Evolutionary conservation across 2,329 filamentous ascomycete species (phyloP), one percentile per base, ranked within the genome.

Genomic region (Neonectria punicea): DNA sequence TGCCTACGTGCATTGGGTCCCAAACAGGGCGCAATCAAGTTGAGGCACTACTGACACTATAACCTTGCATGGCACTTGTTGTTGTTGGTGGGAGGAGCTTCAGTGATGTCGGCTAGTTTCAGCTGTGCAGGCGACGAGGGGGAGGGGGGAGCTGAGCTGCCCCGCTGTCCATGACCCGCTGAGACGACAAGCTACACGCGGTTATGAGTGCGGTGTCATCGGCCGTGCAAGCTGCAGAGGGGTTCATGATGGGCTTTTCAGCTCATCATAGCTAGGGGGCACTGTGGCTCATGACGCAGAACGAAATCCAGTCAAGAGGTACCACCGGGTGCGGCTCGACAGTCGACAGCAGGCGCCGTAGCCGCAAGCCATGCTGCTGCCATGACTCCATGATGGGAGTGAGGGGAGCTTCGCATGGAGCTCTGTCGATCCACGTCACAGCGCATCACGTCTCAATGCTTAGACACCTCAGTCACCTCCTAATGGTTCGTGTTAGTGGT

Each of bases 341-440:
- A 20, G 36, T n/a, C n/a, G n/a, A n/a, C n/a, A n/a, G n/a, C n/a
- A n/a, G n/a, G n/a, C 56, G 43, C 44, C 36, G 36, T 18, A 58
- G 56, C 39, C 4, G 46, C 46, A 58, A 39, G 22, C 56, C 49
- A 46, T 39, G 36, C 16, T 39, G 7, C 32, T 39, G n/a, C 22
- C 22, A 13, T 44, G 41, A 16, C 22, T 44, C 36, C 22, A 6
- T 22, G 28, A n/a, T 22, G 22, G 32, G 20, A 20, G 34, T 30
- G 53, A 56, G 16, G 43, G 32, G 32, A 58, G 55, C 55, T 50
- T 20, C 20, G 32, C 22, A 50, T 18, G 8, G 8, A 43, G 44
- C 44, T 58, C 32, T 50, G 55, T 54, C 20, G 60, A 54, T 62
- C 70, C 67, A 72, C 67, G 70, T 70, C 69, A 70, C 55, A 36